Evolutionary conservation across 2,329 filamentous ascomycete species (phyloP).

Genomic region (Xylaria digitata): DNA sequence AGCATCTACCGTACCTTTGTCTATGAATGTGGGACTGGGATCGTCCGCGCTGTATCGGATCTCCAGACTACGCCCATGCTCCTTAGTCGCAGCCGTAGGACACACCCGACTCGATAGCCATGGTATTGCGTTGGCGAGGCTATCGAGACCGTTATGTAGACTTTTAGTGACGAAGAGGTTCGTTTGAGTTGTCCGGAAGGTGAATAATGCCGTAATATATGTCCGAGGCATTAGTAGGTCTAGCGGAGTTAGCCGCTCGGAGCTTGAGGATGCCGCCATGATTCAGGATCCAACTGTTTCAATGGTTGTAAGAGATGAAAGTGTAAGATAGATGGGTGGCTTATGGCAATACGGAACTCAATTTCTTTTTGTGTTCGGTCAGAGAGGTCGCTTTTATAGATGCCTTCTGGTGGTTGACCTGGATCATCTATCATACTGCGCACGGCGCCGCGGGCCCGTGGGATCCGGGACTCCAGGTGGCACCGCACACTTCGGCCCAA

Average conservation of each 20-base stretch:
- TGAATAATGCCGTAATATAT: background rate
- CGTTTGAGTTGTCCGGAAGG: background rate
- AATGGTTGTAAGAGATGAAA: background rate
- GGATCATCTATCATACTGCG: no score
- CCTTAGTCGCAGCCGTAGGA: background rate
- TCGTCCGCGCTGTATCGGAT: background rate
- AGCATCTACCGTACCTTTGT: constrained; percentile 8
- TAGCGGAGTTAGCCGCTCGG: background rate
- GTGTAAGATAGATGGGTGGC: background rate
- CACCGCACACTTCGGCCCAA: no score
- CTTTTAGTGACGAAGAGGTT: background rate
- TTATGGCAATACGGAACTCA: no score
- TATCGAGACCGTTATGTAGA: constrained; percentile 1
- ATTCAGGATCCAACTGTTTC: no score
- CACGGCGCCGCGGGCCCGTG: no score
- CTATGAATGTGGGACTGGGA: background rate
- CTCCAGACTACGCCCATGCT: constrained; percentile 1
- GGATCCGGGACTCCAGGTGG: no score
- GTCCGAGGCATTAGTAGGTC: constrained; percentile 15
- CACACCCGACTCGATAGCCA: constrained; percentile 8
- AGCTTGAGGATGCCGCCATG: constrained; percentile 5
- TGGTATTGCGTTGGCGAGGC: background rate
- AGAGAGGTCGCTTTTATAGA: no score
- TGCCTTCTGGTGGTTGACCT: no score
- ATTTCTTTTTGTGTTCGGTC: no score